Percentiles rank a stretch among this genome's conserved stretches.
Evolutionary conservation across 371 early-diverging fungal species (phyloP).

Genomic region (Basidiobolus heterosporus): DNA sequence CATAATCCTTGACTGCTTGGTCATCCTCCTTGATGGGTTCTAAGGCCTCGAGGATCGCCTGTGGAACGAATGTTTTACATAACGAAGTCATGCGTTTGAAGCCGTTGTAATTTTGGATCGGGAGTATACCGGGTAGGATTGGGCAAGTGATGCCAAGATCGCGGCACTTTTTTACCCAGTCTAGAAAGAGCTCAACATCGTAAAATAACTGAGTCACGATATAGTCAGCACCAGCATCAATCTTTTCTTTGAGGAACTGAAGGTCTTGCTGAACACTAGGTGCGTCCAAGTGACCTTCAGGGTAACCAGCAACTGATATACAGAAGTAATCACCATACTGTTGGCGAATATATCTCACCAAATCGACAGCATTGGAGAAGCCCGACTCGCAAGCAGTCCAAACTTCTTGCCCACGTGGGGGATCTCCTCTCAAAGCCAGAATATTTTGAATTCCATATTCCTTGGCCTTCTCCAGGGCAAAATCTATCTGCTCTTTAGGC

Average conservation of each 20-base stretch:
- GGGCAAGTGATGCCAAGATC: conserved; percentile 52
- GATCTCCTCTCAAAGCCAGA: conserved; percentile 79
- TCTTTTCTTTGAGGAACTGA: conserved; percentile 54
- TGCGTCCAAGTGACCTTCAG: conserved; percentile 62
- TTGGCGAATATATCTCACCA: conserved; percentile 65
- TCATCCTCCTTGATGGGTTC: conserved; percentile 87
- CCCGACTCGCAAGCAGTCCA: conserved; percentile 58
- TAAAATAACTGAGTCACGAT: conserved; percentile 81
- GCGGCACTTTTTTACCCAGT: conserved; percentile 55
- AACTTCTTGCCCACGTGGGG: conserved; percentile 55
- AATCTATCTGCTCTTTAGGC: conserved; percentile 61
- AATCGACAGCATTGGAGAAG: conserved; percentile 62
- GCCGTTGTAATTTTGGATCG: conserved; percentile 68
- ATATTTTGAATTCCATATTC: conserved; percentile 78
- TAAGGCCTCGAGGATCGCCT: conserved; percentile 39
- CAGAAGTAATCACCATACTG: conserved; percentile 81
- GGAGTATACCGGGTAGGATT: conserved; percentile 80
- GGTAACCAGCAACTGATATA: conserved; percentile 72
- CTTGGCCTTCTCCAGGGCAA: conserved; percentile 62
- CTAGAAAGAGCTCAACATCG: conserved; percentile 57
- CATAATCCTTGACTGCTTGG: conserved; percentile 73
- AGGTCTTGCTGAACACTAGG: conserved; percentile 46
- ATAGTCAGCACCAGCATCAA: conserved; percentile 73
- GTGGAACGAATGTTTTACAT: conserved; percentile 62
- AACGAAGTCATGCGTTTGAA: conserved; percentile 67